Percentiles rank a stretch among this genome's conserved stretches.
Conservation (phyloP, 768 basidiomycete species). For the Boletus edulis region DNA sequence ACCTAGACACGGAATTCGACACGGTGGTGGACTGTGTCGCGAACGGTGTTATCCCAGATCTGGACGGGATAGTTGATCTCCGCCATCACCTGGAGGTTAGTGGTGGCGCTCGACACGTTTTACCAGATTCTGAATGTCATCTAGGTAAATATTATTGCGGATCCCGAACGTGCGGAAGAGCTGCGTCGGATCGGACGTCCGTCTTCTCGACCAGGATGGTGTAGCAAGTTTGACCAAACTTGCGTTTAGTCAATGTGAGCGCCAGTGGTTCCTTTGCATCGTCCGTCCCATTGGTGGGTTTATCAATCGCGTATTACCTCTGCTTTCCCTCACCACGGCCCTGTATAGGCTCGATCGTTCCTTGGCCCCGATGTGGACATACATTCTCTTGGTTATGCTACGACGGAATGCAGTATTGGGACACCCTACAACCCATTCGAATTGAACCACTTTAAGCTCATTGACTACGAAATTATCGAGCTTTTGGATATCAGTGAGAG, state of each 20-base stretch:
- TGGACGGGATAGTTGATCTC: not conserved
- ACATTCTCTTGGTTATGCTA: not conserved
- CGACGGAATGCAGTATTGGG: conserved; percentile 7
- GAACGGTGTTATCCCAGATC: not conserved
- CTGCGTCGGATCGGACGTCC: conserved; percentile 12
- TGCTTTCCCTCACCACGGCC: not conserved
- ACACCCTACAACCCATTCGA: conserved; percentile 4
- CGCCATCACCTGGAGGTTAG: conserved; percentile 3
- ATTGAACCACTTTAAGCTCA: conserved; percentile 7
- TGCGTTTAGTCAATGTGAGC: conserved; percentile 2
- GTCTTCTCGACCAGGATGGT: conserved; percentile 13
- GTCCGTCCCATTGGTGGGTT: conserved; percentile 8
- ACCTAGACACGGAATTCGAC: not conserved
- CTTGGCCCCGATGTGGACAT: not conserved
- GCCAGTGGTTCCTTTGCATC: conserved; percentile 15
- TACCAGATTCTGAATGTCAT: not conserved
- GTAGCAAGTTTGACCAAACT: conserved; percentile 9
- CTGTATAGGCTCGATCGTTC: conserved; percentile 3
- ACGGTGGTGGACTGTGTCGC: not conserved
- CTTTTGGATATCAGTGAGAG: conserved; percentile 14
- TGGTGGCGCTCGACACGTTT: not conserved
- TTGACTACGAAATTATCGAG: conserved; percentile 4
- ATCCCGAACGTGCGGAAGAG: conserved; percentile 6
- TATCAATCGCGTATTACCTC: not conserved
- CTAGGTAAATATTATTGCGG: conserved; percentile 3